Base-by-base conservation (phyloP, 495 filamentous ascomycete species). In the Tetracladium marchalianum region DNA sequence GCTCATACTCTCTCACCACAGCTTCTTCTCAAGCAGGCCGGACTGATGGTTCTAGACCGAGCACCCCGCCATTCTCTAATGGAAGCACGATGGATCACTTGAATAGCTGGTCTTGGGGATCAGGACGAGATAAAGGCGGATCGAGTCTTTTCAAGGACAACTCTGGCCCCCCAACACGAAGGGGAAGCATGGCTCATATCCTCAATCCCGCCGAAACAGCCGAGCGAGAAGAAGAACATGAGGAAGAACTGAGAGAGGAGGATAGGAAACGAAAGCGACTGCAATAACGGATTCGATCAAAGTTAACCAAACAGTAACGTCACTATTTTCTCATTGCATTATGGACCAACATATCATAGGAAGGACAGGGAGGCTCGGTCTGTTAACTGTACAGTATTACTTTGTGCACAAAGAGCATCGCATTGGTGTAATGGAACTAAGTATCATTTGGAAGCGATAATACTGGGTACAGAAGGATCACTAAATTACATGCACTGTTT, bases 161-260 rank as follows among this genome's bases (percentile, higher is more conserved):
- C 44, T 75, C 72, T n/a, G 68, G 66, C 10, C 74, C 74, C n/a
- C 73, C 72, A 1, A 77, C 74, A 2, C 53, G 74, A 52, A 59
- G 74, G 52, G 73, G 74, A 31, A 77, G 74, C 59, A 77, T 77
- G 74, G 74, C 74, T 3, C 74, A 77, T 54, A 77, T 77, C 31
- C 60, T 98, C 2, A 98, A 98, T 56, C 92, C 85, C 8, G 80
- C 83, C n/a, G 83, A 87, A 52, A 85, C 85, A 1, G 75, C 75
- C 8, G 81, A 84, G 61, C 60, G 81, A 51, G 80, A 80, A 1
- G 84, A 85, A 43, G 83, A 86, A 49, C 81, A 88, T 42, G 78
- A 80, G 18, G 65, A 74, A 41, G 54, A 47, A 42, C 41, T 50
- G 35, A 55, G 41, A 48, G 60, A 63, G 22, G 80, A 84, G 2